These are phyloP conservation scores for Arachis stenosperma DNA, from an alignment of 306 rosid species.

Conservation along the genomic window DNA sequence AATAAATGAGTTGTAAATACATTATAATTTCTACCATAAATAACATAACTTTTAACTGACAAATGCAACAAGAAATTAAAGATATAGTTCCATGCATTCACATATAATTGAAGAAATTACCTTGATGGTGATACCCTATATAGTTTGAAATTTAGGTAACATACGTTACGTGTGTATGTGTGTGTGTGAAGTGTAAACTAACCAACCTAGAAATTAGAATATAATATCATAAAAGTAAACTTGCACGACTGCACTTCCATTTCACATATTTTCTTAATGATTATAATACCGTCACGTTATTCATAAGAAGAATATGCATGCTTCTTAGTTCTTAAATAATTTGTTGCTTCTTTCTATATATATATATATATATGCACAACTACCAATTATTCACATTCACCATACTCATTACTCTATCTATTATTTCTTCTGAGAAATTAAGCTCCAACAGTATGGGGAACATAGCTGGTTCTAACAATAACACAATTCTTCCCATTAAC, in stretches of 20 bases:
- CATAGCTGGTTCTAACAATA: conserved; percentile 17
- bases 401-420: conserved; percentile 22
- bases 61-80: too few species aligned
- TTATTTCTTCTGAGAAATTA: not conserved
- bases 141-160: not conserved
- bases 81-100: too few species aligned
- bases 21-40: too few species aligned
- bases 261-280: not conserved
- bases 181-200: not conserved
- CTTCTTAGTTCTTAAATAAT: not conserved
- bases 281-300: not conserved
- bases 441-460: conserved; percentile 40
- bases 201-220: not conserved
- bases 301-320: conserved; percentile 19
- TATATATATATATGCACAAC: conserved; percentile 16
- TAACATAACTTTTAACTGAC: too few species aligned
- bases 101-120: not conserved
- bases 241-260: conserved; percentile 30
- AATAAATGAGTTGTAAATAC: too few species aligned
- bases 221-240: not conserved
- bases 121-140: not conserved
- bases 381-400: conserved; percentile 8
- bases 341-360: conserved; percentile 1
- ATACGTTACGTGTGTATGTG: conserved; percentile 11
- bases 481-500: conserved; percentile 34